Evolutionary conservation across 164 flowering plant genomes (phyloP).

Genomic region (Saururus chinensis): DNA sequence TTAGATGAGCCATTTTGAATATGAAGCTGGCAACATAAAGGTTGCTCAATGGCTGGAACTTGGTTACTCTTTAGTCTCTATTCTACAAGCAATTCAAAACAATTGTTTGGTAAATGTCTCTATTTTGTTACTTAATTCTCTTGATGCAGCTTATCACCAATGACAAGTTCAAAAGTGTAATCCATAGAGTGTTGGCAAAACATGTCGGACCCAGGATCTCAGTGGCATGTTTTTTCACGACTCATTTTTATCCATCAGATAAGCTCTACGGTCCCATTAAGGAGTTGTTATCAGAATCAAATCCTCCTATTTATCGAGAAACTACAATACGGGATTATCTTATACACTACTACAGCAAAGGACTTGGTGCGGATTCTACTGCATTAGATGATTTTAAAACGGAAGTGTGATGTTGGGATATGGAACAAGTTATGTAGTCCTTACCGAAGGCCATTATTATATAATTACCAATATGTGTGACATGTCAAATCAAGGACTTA

Average conservation of each 20-base stretch:
- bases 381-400: neutral
- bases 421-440: no score
- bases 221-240: slow-evolving; percentile 19
- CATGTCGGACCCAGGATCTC: slow-evolving; percentile 22
- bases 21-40: no score
- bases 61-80: neutral
- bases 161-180: slow-evolving; percentile 19
- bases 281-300: slow-evolving; percentile 25
- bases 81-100: neutral
- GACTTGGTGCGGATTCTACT: slow-evolving; percentile 4
- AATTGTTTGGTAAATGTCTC: neutral
- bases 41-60: no score
- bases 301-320: slow-evolving; percentile 20
- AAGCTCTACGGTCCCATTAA: slow-evolving; percentile 27
- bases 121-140: neutral
- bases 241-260: neutral
- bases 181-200: slow-evolving; percentile 22
- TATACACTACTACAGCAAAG: neutral
- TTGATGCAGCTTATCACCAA: slow-evolving; percentile 20
- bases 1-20: no score
- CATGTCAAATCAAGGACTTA: no score
- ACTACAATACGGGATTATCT: neutral
- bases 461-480: no score
- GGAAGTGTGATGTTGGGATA: no score
- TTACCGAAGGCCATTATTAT: no score